These are phyloP conservation scores for Apiotrichum veenhuisii DNA, from an alignment of 1,284 basidiomycete species.

Conservation along the genomic window DNA sequence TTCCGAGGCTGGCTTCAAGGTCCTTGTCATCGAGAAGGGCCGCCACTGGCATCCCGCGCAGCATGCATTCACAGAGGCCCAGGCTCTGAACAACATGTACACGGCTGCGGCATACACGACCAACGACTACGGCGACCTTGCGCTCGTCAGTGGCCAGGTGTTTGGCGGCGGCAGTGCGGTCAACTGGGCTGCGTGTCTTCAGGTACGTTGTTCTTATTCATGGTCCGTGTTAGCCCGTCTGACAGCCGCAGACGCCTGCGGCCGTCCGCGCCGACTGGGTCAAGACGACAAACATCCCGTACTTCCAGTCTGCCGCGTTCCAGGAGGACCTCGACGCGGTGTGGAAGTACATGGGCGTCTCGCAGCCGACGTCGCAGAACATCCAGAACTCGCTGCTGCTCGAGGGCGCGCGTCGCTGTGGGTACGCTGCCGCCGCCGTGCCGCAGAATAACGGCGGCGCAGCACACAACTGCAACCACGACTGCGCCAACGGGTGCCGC, in stretches of 20 bases:
- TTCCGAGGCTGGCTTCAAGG: slow-evolving; percentile 40
- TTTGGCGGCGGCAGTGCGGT: slow-evolving; percentile 53
- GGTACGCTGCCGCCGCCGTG: slow-evolving; percentile 18
- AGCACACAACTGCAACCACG: slow-evolving; percentile 8
- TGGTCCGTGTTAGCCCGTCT: not conserved
- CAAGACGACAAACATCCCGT: slow-evolving; percentile 6
- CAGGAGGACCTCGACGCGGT: slow-evolving; percentile 13
- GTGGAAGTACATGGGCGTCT: slow-evolving; percentile 15
- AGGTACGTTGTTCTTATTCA: too few species aligned
- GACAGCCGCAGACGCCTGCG: slow-evolving; percentile 14
- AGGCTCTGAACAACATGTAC: slow-evolving; percentile 47
- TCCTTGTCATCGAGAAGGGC: slow-evolving; percentile 53
- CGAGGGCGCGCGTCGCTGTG: slow-evolving; percentile 26
- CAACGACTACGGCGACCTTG: slow-evolving; percentile 47
- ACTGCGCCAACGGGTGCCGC: slow-evolving; percentile 19
- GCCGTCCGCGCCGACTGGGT: slow-evolving; percentile 13
- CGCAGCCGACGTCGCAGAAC: slow-evolving; percentile 21
- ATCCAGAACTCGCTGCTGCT: slow-evolving; percentile 21
- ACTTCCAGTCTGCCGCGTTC: slow-evolving; percentile 7
- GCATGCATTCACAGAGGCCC: slow-evolving; percentile 39
- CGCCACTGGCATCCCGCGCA: slow-evolving; percentile 44
- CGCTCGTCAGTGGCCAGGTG: slow-evolving; percentile 48
- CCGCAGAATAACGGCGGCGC: slow-evolving; percentile 22
- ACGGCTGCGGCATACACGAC: slow-evolving; percentile 48
- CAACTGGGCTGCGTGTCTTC: slow-evolving; percentile 53